Evolutionary conservation across 352 stramenopile species (phyloP).

Genomic region (Pythium rishiriense): DNA sequence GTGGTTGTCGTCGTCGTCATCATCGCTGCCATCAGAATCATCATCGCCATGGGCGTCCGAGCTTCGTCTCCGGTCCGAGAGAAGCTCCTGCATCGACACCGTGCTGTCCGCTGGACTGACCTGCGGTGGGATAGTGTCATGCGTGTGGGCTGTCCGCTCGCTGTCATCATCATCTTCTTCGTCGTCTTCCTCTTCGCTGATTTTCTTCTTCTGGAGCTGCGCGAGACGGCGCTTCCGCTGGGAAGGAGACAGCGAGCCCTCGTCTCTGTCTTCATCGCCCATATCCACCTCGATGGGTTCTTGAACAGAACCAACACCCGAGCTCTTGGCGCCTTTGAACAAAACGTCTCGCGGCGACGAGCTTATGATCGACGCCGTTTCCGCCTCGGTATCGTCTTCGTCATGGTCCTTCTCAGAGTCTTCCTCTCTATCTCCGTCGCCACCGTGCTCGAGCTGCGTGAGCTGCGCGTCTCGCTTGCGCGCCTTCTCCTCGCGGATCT

Average conservation of each 20-base stretch:
- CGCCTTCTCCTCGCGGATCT: conserved; percentile 23
- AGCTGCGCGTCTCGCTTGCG: conserved; percentile 7
- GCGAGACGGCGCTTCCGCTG: conserved; percentile 28
- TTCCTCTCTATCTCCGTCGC: conserved; percentile 16
- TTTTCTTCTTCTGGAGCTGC: conserved; percentile 21
- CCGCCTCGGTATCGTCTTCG: conserved; percentile 37
- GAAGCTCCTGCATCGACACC: conserved; percentile 51
- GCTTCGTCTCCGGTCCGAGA: conserved; percentile 16
- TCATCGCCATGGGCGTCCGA: conserved; percentile 14
- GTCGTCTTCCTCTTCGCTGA: conserved; percentile 16
- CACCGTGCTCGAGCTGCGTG: conserved; percentile 13
- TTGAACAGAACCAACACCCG: neutral
- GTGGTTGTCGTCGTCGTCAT: conserved; percentile 25
- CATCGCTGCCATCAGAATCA: conserved; percentile 2
- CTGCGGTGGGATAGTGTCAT: conserved; percentile 33
- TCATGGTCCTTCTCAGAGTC: conserved; percentile 19
- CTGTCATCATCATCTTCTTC: conserved; percentile 7
- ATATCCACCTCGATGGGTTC: neutral
- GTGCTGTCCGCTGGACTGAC: conserved; percentile 56
- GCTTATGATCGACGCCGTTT: conserved; percentile 38
- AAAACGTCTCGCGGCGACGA: conserved; percentile 23
- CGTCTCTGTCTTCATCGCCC: neutral
- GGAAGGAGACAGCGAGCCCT: conserved; percentile 20
- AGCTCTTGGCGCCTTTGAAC: conserved; percentile 13
- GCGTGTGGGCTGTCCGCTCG: neutral